Evolutionary conservation across 208 protist species (phyloP).

Genomic region (Blastocrithidia nonstop): DNA sequence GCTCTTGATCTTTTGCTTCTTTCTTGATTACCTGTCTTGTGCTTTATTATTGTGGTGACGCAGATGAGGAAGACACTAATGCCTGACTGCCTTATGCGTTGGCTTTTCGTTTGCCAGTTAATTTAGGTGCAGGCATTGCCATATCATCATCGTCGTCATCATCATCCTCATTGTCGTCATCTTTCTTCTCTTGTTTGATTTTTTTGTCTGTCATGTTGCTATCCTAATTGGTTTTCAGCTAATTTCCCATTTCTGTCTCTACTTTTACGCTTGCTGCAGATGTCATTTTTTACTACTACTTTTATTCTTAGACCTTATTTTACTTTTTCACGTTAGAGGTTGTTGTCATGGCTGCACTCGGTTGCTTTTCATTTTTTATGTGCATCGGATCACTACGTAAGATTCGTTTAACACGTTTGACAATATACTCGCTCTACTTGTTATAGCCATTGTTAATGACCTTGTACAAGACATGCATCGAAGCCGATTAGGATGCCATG

Average conservation of each 20-base stretch:
- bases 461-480: conserved; percentile 88
- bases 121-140: background rate
- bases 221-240: background rate
- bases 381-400: background rate
- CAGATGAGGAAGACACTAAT: too few relatives aligned
- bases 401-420: conserved; percentile 28
- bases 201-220: conserved; percentile 5
- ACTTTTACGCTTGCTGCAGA: background rate
- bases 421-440: conserved; percentile 49
- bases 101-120: too few relatives aligned
- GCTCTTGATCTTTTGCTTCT: conserved; percentile 3
- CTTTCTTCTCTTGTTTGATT: conserved; percentile 1
- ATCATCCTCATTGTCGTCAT: conserved; percentile 10
- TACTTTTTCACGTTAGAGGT: background rate
- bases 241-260: background rate
- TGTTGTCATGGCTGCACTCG: background rate
- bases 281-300: background rate
- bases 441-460: conserved; percentile 79
- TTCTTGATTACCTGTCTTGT: too few relatives aligned
- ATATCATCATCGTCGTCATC: background rate
- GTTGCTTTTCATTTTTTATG: conserved; percentile 5
- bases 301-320: conserved; percentile 2
- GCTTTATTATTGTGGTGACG: too few relatives aligned
- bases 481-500: conserved; percentile 87
- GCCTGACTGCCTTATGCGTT: too few relatives aligned